Percentiles rank a stretch among this genome's conserved stretches.
These are phyloP conservation scores for Mytilinidion resinicola DNA, from an alignment of 495 filamentous ascomycete genomes.

Conservation along the genomic window DNA sequence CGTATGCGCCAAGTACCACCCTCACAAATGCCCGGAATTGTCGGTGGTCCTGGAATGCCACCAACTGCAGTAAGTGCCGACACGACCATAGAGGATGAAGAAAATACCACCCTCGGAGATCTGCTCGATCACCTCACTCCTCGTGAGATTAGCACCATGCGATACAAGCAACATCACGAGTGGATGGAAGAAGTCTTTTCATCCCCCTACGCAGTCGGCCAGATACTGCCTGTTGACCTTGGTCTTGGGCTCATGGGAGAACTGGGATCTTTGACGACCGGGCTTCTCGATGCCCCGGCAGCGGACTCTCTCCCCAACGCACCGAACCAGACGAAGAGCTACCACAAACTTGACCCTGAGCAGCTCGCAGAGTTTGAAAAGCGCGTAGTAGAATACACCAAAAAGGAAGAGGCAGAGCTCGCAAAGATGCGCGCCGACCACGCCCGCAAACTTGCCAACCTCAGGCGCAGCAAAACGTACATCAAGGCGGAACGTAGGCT, in stretches of 20 bases:
- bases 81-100: constrained; percentile 71
- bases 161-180: constrained; percentile 92
- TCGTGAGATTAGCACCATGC: constrained; percentile 72
- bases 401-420: constrained; percentile 67
- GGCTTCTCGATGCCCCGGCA: constrained; percentile 61
- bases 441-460: constrained; percentile 62
- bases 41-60: neutral
- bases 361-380: constrained; percentile 73
- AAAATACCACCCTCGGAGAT: constrained; percentile 79
- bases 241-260: constrained; percentile 82
- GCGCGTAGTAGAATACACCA: constrained; percentile 58
- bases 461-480: constrained; percentile 52
- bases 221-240: constrained; percentile 82
- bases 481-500: constrained; percentile 34
- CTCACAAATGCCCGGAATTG: constrained; percentile 10
- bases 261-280: constrained; percentile 71
- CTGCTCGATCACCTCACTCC: constrained; percentile 81
- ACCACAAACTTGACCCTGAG: constrained; percentile 54
- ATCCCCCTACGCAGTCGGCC: constrained; percentile 72
- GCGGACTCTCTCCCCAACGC: constrained; percentile 17
- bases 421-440: constrained; percentile 75
- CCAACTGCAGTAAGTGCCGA: constrained; percentile 32
- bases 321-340: constrained; percentile 20
- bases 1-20: constrained; percentile 28
- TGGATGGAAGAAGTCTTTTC: constrained; percentile 98